Percentiles rank a stretch among this genome's conserved stretches.
Conservation (phyloP, 2,329 filamentous ascomycete species). For the Penicillium sp. region DNA sequence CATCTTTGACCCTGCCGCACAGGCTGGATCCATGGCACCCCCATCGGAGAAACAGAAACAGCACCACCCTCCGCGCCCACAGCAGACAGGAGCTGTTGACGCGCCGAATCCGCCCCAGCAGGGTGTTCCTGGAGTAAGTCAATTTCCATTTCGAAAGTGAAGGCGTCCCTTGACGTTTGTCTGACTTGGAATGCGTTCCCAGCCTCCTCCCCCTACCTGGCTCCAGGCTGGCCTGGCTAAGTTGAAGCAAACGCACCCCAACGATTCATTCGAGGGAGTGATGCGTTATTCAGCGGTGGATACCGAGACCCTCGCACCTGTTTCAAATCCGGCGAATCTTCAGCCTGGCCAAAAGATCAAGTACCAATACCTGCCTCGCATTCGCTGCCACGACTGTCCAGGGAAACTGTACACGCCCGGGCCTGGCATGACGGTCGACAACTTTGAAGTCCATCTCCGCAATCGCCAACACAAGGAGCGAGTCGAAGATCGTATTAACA, state of each 20-base stretch:
- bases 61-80: conserved; percentile 24
- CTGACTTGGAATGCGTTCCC: conserved; percentile 15
- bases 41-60: conserved; percentile 28
- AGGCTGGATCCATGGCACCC: conserved; percentile 49
- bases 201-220: conserved; percentile 87
- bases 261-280: conserved; percentile 77
- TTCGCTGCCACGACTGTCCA: conserved; percentile 85
- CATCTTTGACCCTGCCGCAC: conserved; percentile 46
- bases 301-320: conserved; percentile 59
- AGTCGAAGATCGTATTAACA: conserved; percentile 51
- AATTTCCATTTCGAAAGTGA: conserved; percentile 15
- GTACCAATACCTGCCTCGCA: conserved; percentile 80
- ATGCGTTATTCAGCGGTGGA: conserved; percentile 89
- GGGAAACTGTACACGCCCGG: conserved; percentile 91
- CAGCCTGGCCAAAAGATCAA: conserved; percentile 58
- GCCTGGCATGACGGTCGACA: conserved; percentile 74
- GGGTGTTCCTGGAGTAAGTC: conserved; percentile 41
- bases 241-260: conserved; percentile 64
- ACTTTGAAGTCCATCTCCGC: conserved; percentile 88
- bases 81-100: conserved; percentile 43
- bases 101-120: conserved; percentile 39
- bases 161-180: conserved; percentile 8
- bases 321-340: conserved; percentile 49
- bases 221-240: conserved; percentile 66
- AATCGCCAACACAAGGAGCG: conserved; percentile 73